These are phyloP conservation scores for Tilletia horrida DNA, from an alignment of 1,284 basidiomycete species.

Conservation along the genomic window DNA sequence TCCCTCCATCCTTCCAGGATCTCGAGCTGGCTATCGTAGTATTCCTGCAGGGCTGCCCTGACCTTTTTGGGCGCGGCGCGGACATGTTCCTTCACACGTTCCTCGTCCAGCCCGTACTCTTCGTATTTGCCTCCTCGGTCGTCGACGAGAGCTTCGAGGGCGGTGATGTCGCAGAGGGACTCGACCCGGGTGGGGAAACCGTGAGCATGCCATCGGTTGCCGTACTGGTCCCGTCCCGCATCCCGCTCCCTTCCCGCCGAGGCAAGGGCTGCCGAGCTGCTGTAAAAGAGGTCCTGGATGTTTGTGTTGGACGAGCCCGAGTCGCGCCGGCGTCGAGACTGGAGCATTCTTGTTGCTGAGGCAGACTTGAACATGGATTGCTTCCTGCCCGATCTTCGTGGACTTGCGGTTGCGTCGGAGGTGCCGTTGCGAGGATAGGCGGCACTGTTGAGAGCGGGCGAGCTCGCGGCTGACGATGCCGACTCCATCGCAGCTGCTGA, in stretches of 20 bases:
- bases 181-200: slow-evolving; percentile 38
- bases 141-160: slow-evolving; percentile 46
- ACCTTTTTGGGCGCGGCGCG: slow-evolving; percentile 29
- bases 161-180: slow-evolving; percentile 44
- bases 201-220: slow-evolving; percentile 28
- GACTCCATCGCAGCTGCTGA: too few species aligned
- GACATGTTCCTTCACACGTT: slow-evolving; percentile 36
- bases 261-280: slow-evolving; percentile 6
- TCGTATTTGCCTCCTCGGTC: slow-evolving; percentile 46
- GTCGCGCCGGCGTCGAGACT: neutral
- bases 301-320: neutral
- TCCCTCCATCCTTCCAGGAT: slow-evolving; percentile 52
- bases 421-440: neutral
- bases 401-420: neutral
- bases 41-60: slow-evolving; percentile 33
- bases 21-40: slow-evolving; percentile 47
- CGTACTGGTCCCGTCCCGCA: slow-evolving; percentile 1
- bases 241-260: neutral
- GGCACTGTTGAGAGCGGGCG: neutral
- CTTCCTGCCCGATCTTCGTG: slow-evolving; percentile 1
- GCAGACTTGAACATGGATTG: neutral
- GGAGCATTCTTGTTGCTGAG: neutral
- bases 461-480: neutral
- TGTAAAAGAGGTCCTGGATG: slow-evolving; percentile 7
- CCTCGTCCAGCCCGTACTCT: slow-evolving; percentile 32